Evolutionary conservation across 2,329 filamentous ascomycete species (phyloP).

Genomic region (Endocalyx cinctus): DNA sequence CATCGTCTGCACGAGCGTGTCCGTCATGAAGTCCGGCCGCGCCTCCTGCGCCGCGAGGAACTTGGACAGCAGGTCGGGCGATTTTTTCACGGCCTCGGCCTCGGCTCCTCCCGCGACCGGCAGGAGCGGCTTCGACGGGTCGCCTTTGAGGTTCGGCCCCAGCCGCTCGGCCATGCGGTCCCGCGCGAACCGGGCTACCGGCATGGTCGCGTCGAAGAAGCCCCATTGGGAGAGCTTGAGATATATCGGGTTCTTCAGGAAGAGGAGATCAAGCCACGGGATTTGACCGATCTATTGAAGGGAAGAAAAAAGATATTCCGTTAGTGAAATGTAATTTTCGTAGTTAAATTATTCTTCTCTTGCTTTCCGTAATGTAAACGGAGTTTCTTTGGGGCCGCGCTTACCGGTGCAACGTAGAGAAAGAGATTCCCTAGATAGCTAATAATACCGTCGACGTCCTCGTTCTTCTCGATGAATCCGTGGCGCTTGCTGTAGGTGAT

Average conservation of each 20-base stretch:
- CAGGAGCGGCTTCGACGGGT: slow-evolving; percentile 31
- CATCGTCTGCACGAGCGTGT: slow-evolving; percentile 64
- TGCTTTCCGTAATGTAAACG: no score
- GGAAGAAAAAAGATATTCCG: no score
- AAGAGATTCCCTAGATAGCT: slow-evolving; percentile 60
- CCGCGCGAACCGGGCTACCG: slow-evolving; percentile 67
- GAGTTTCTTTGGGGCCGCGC: slow-evolving; percentile 23
- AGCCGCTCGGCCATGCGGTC: slow-evolving; percentile 63
- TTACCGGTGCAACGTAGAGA: slow-evolving; percentile 65
- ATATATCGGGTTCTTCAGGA: slow-evolving; percentile 71
- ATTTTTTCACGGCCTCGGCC: slow-evolving; percentile 29
- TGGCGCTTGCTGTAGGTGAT: slow-evolving; percentile 72
- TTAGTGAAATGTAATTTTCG: no score
- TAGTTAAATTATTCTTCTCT: no score
- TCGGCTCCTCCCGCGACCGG: slow-evolving; percentile 7
- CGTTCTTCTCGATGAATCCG: slow-evolving; percentile 69
- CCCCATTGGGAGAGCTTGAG: slow-evolving; percentile 64
- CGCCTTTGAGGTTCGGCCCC: slow-evolving; percentile 32
- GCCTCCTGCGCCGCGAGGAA: slow-evolving; percentile 65
- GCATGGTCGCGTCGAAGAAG: slow-evolving; percentile 63
- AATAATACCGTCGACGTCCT: slow-evolving; percentile 72
- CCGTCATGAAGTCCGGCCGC: slow-evolving; percentile 67
- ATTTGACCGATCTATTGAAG: slow-evolving; percentile 62
- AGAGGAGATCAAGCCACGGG: slow-evolving; percentile 62
- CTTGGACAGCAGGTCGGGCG: slow-evolving; percentile 63